These are phyloP conservation scores for Xerocomus potaroensis DNA, from an alignment of 768 basidiomycete genomes.

Conservation along the genomic window DNA sequence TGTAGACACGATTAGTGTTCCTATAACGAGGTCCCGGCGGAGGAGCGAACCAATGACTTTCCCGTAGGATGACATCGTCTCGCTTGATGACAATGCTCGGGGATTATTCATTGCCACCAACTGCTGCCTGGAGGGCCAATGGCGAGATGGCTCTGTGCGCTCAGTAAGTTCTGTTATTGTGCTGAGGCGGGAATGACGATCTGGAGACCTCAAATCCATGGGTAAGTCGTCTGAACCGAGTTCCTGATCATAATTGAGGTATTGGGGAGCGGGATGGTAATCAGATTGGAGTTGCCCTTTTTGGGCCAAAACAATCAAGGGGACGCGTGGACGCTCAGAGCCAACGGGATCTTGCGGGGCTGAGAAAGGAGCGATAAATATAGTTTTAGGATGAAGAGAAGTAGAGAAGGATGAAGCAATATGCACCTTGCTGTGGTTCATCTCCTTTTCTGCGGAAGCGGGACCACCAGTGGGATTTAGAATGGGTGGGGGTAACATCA, in stretches of 20 bases:
- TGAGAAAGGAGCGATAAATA: slow-evolving; percentile 19
- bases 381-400: slow-evolving; percentile 10
- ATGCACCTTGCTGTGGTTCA: slow-evolving; percentile 59
- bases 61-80: slow-evolving; percentile 58
- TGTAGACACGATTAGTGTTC: slow-evolving; percentile 11
- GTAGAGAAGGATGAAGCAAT: slow-evolving; percentile 24
- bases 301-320: slow-evolving; percentile 59
- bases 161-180: slow-evolving; percentile 70
- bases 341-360: slow-evolving; percentile 19
- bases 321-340: slow-evolving; percentile 44
- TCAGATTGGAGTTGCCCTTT: slow-evolving; percentile 40
- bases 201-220: slow-evolving; percentile 31
- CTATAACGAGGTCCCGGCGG: background rate
- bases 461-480: slow-evolving; percentile 32
- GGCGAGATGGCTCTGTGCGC: slow-evolving; percentile 52
- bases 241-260: slow-evolving; percentile 21
- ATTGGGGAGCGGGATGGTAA: slow-evolving; percentile 24
- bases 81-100: slow-evolving; percentile 32
- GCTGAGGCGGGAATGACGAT: slow-evolving; percentile 41
- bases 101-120: slow-evolving; percentile 37
- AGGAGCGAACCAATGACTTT: slow-evolving; percentile 50
- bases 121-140: slow-evolving; percentile 42
- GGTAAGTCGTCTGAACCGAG: slow-evolving; percentile 28
- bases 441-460: slow-evolving; percentile 34
- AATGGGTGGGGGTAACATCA: slow-evolving; percentile 26